Evolutionary conservation across 2,329 filamentous ascomycete genomes (phyloP).

Genomic region (Diplodia corticola): DNA sequence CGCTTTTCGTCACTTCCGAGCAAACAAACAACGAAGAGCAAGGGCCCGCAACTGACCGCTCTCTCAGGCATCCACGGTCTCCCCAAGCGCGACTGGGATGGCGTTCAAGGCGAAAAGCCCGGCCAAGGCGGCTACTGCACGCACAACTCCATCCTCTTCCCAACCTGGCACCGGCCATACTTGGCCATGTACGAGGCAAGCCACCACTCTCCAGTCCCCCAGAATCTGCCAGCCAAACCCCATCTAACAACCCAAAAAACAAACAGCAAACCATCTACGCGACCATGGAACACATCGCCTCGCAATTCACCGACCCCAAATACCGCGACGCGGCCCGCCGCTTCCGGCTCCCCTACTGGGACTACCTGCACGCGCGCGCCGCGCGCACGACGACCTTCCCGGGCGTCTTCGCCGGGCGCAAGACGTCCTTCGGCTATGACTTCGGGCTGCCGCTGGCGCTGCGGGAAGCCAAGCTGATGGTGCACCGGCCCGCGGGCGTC

Average conservation of each 20-base stretch:
- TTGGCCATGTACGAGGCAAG: background rate
- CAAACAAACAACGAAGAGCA: no score
- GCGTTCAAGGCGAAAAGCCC: background rate
- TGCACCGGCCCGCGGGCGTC: background rate
- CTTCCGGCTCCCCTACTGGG: background rate
- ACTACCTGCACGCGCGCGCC: background rate
- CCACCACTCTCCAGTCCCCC: rapidly evolving
- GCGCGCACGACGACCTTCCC: background rate
- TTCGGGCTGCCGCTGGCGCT: background rate
- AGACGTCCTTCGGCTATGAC: background rate
- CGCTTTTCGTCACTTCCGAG: no score
- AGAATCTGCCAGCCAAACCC: background rate
- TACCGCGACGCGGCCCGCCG: background rate
- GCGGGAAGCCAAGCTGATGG: background rate
- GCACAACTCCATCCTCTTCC: background rate
- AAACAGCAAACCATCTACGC: background rate
- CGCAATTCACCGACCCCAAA: background rate
- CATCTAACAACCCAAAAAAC: background rate
- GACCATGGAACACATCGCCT: background rate
- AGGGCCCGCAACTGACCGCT: no score
- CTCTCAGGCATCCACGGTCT: background rate
- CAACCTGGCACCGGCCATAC: background rate
- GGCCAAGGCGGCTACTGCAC: background rate
- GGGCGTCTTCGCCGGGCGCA: background rate
- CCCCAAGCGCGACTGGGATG: background rate